phyloP scores from a whole-genome alignment of 345 rosid genomes.

The Melaleuca quinquenervia region DNA sequence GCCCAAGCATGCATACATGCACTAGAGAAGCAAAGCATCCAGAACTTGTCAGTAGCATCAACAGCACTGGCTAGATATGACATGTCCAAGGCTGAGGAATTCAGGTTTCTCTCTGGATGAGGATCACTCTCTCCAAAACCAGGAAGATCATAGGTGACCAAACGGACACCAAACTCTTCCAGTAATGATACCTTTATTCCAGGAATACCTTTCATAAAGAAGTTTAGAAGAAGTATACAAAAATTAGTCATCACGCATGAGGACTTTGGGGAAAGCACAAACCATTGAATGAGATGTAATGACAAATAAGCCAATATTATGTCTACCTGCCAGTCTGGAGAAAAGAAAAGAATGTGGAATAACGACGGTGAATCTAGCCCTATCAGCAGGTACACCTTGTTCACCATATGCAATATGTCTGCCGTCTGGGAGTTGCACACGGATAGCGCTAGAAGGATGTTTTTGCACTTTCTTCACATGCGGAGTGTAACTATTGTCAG shows the following conservation, averaged over 20 bases:
- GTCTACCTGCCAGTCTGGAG: conserved; percentile 73
- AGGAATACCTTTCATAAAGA: conserved; percentile 45
- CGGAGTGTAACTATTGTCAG: conserved; percentile 14
- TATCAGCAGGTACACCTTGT: conserved; percentile 57
- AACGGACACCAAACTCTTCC: conserved; percentile 68
- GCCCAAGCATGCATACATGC: conserved; percentile 94
- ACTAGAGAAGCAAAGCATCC: conserved; percentile 81
- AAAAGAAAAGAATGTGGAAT: conserved; percentile 76
- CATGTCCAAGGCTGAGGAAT: conserved; percentile 79
- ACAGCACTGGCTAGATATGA: conserved; percentile 54
- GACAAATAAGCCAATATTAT: neutral
- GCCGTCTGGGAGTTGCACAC: conserved; percentile 71
- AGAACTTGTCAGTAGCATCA: conserved; percentile 56
- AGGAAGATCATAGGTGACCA: conserved; percentile 86
- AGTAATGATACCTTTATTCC: conserved; percentile 64
- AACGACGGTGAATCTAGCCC: conserved; percentile 64
- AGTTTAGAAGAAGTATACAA: neutral
- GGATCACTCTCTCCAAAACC: conserved; percentile 99
- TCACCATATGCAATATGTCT: conserved; percentile 69
- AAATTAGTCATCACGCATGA: neutral
- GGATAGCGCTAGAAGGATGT: conserved; percentile 64
- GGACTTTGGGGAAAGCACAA: neutral
- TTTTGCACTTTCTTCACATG: conserved; percentile 42
- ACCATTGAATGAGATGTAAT: neutral
- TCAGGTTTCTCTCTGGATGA: conserved; percentile 61